These are phyloP conservation scores for Albifimbria verrucaria DNA, from an alignment of 2,329 filamentous ascomycete genomes.

Conservation along the genomic window DNA sequence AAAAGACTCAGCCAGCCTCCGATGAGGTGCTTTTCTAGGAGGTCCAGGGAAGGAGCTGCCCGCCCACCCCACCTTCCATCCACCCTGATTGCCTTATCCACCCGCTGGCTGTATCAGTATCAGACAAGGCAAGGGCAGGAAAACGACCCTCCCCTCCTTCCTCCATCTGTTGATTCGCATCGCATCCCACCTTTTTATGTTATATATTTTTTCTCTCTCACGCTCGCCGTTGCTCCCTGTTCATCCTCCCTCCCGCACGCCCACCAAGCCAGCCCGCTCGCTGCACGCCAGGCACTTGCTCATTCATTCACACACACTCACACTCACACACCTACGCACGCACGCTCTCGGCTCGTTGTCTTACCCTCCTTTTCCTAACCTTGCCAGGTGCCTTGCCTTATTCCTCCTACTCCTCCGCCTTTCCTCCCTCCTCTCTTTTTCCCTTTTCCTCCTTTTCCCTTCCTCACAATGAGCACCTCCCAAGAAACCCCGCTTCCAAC, in stretches of 20 bases:
- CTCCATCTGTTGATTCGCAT: background rate
- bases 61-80: background rate
- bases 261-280: background rate
- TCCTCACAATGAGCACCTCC: constrained; percentile 29
- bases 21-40: no score
- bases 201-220: background rate
- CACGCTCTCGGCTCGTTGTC: background rate
- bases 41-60: no score
- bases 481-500: constrained; percentile 18
- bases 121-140: no score
- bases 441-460: constrained; percentile 20
- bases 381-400: constrained; percentile 19
- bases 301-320: constrained; percentile 1
- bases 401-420: constrained; percentile 12
- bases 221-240: background rate
- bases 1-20: no score
- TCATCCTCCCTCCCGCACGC: background rate
- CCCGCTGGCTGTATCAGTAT: no score
- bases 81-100: background rate
- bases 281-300: background rate
- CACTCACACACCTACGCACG: constrained; percentile 1
- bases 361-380: constrained; percentile 17
- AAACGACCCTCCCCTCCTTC: background rate
- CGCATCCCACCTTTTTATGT: background rate
- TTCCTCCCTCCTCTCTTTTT: constrained; percentile 26